Evolutionary conservation across 495 filamentous ascomycete genomes (phyloP), one percentile per base, ranked within the genome.

Genomic region (Oidiodendron maius): DNA sequence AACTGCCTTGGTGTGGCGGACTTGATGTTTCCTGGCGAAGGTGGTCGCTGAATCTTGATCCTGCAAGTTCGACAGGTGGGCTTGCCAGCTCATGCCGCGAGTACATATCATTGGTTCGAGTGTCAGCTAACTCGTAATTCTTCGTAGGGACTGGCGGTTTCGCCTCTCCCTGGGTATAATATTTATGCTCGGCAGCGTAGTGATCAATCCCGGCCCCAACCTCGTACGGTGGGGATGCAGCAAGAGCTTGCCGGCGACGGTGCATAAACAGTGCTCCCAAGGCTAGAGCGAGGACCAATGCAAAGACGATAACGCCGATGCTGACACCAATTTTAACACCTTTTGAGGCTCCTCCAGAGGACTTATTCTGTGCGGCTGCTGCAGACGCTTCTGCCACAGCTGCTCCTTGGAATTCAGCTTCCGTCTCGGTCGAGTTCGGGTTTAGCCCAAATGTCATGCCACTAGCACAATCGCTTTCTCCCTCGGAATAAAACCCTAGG

Each of bases 361-460:
- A 60, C 44, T 76, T 76, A 38, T 77, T 77, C 57, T 78, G 72
- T 30, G 59, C 53, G 44, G 17, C 5, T 5, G 35, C 35, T 8
- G 28, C 8, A n/a, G n/a, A 32, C n/a, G 28, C n/a, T 32, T 32
- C 8, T n/a, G 28, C 8, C 8, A 82, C 80, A 51, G 78, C 78
- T 42, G 64, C 63, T 23, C 66, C 55, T 62, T 75, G 68, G 71
- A 84, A 83, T 23, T 64, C 62, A 40, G 71, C 72, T 41, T 79
- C 74, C 26, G 71, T 71, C 66, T 81, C 80, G 23, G 68, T 72
- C 21, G 67, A 67, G 15, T 74, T 76, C 37, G 81, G 81, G 70
- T 87, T 86, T 73, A 86, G 79, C 56, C 78, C 73, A 66, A 87
- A 86, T 49, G 76, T 72, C 83, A 87, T 87, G 50, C 83, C 83